phyloP scores from a whole-genome alignment of 345 rosid species.

The Laguncularia racemosa region DNA sequence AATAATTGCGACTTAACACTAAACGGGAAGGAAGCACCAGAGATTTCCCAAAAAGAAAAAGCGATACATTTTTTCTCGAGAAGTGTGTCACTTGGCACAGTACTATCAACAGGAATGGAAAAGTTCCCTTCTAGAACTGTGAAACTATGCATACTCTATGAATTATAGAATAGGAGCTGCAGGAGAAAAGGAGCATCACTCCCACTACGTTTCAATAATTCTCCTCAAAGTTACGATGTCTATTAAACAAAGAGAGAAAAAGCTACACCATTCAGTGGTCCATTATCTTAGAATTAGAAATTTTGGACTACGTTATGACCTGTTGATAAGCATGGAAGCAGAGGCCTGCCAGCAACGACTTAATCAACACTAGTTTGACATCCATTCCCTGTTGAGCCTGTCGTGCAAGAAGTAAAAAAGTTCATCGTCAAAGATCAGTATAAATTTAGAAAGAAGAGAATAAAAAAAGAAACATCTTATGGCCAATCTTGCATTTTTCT shows the following conservation, averaged over 20 bases:
- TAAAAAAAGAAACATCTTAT: neutral
- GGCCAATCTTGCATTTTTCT: neutral
- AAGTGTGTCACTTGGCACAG: too few relatives aligned
- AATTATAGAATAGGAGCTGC: too few relatives aligned
- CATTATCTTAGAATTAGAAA: neutral
- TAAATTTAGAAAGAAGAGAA: neutral
- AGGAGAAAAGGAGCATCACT: too few relatives aligned
- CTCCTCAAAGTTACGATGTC: too few relatives aligned
- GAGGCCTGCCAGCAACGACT: constrained; percentile 41
- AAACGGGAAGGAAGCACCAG: too few relatives aligned
- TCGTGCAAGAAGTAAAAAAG: neutral
- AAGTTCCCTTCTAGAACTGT: too few relatives aligned
- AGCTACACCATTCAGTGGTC: neutral
- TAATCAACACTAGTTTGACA: constrained; percentile 23
- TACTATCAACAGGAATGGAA: too few relatives aligned
- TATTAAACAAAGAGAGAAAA: neutral
- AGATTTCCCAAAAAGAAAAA: too few relatives aligned
- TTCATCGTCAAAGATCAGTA: neutral
- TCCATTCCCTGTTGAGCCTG: constrained; percentile 32
- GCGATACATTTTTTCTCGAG: too few relatives aligned
- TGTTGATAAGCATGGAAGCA: constrained; percentile 59
- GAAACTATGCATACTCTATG: too few relatives aligned
- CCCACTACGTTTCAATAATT: too few relatives aligned
- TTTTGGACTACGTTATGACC: constrained; percentile 14
- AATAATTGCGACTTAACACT: too few relatives aligned